Evolutionary conservation across 495 filamentous ascomycete genomes (phyloP), one percentile per base, ranked within the genome.

Genomic region (Apodospora peruviana): DNA sequence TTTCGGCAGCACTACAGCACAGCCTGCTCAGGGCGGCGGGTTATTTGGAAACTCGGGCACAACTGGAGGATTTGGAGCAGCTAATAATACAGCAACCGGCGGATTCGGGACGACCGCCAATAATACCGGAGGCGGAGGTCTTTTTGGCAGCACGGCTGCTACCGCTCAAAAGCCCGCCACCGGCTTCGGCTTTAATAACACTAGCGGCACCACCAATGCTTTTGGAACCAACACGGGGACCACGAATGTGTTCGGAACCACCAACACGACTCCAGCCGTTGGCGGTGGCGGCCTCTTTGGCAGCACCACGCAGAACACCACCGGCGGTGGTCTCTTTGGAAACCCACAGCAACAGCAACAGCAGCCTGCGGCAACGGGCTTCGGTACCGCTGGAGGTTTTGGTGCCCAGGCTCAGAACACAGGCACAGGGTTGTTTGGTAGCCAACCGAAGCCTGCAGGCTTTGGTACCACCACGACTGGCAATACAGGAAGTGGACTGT

Each of bases 401-500:
- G 66, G 69, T 37, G 47, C 49, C 8, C 24, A 24, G 20, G 69
- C 51, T 57, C 70, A 55, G 60, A 65, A 47, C 55, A 71, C 50
- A 60, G 72, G 43, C 69, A 67, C 58, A 12, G 51, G 61, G 16
- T 45, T 66, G 12, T 46, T 46, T 25, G 44, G 36, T 11, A 39
- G 2, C 22, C 60, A 59, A 11, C 56, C 60, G 5, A 64, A 61
- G 18, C 25, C 57, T 2, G 34, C 48, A 2, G 34, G 48, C 23
- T 50, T 69, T 27, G 62, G 67, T 0, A 24, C 65, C 8, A 68
- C 58, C 37, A 57, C 67, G 1, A 62, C 59, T 16, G 34, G 51
- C 2, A 54, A 74, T 47, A 78, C 80, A 41, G 75, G 83, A 11
- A 76, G 70, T 7, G 76, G 82, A 42, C 61, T 87, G 4, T 88